Evolutionary conservation across 495 filamentous ascomycete species (phyloP).

Genomic region (Chaetomium cochliodes): DNA sequence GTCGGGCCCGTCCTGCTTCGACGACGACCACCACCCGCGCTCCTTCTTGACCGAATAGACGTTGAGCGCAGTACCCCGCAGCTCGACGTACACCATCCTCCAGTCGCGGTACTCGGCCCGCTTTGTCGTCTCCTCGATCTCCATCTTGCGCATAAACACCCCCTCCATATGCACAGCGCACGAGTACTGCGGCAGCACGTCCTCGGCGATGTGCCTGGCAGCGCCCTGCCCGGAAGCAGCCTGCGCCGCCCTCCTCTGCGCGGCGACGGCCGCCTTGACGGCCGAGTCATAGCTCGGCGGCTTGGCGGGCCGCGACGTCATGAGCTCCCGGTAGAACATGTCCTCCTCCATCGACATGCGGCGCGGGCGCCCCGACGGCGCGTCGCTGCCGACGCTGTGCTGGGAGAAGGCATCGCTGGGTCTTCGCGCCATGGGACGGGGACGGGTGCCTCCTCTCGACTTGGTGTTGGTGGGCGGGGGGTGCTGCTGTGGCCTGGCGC

Average conservation of each 20-base stretch:
- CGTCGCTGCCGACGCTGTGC: constrained; percentile 30
- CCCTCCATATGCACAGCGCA: constrained; percentile 54
- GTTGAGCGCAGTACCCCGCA: constrained; percentile 60
- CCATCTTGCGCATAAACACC: constrained; percentile 56
- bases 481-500: constrained; percentile 13
- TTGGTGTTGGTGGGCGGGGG: constrained; percentile 7
- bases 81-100: constrained; percentile 55
- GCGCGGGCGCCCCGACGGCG: constrained; percentile 33
- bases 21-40: constrained; percentile 39
- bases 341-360: constrained; percentile 46
- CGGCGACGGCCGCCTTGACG: constrained; percentile 33
- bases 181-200: constrained; percentile 54
- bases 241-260: constrained; percentile 39
- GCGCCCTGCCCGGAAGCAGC: constrained; percentile 8
- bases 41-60: constrained; percentile 55
- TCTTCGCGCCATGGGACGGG: constrained; percentile 33
- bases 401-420: constrained; percentile 39
- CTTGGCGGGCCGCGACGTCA: constrained; percentile 38
- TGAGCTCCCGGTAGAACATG: constrained; percentile 39
- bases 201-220: constrained; percentile 22
- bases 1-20: constrained; percentile 33
- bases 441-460: constrained; percentile 22
- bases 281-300: constrained; percentile 42
- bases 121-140: constrained; percentile 57
- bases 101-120: constrained; percentile 53